These are phyloP conservation scores for Musa beccarii DNA, from an alignment of 176 grass and related monocot species.

Conservation along the genomic window DNA sequence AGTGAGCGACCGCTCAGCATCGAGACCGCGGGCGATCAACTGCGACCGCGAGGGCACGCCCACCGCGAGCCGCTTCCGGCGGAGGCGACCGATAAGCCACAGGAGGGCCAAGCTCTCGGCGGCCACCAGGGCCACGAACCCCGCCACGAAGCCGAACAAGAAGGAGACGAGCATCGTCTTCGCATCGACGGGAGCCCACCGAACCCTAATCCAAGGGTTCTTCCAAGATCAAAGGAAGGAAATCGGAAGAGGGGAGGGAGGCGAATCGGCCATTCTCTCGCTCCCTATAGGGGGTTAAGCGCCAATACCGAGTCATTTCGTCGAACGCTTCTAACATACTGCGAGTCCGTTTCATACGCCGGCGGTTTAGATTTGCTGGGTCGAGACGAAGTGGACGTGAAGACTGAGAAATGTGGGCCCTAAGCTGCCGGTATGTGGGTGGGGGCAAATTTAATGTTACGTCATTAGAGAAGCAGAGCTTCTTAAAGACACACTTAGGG, in stretches of 20 bases:
- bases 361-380: too few relatives aligned
- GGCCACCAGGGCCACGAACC: slow-evolving; percentile 36
- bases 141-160: slow-evolving; percentile 56
- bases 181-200: not conserved
- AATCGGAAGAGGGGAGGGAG: not conserved
- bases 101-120: slow-evolving; percentile 40
- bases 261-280: not conserved
- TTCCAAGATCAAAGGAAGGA: not conserved
- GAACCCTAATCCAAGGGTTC: not conserved
- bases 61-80: slow-evolving; percentile 12
- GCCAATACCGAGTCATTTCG: too few relatives aligned
- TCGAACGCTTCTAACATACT: too few relatives aligned
- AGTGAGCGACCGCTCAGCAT: slow-evolving; percentile 33
- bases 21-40: slow-evolving; percentile 28
- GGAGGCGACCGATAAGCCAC: slow-evolving; percentile 32
- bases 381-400: too few relatives aligned
- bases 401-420: too few relatives aligned
- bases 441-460: too few relatives aligned
- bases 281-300: too few relatives aligned
- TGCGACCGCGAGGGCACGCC: not conserved
- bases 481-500: too few relatives aligned
- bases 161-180: slow-evolving; percentile 21
- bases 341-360: too few relatives aligned
- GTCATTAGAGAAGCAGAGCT: too few relatives aligned
- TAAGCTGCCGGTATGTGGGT: too few relatives aligned